A percentile compares a stretch with the other conserved stretches of the same genome.
Evolutionary conservation across 257 asterid species (phyloP).

Genomic region (Cinchona pubescens): DNA sequence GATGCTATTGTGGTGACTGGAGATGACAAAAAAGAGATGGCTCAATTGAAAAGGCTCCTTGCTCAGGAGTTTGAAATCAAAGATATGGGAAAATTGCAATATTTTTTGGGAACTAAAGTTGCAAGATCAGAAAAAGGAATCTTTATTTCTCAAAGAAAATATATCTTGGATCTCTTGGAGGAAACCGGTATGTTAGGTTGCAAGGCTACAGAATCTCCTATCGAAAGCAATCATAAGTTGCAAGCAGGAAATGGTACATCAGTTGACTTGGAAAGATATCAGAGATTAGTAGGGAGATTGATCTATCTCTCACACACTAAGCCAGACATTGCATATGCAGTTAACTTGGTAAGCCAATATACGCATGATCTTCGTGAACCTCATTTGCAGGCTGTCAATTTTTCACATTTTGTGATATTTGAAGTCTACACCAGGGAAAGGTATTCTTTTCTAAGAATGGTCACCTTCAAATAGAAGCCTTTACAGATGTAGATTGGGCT

Average conservation of each 20-base stretch:
- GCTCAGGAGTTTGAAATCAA: background rate
- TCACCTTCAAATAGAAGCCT: background rate
- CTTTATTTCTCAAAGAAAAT: background rate
- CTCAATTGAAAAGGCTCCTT: too few relatives aligned
- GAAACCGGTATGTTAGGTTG: background rate
- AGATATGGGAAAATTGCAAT: background rate
- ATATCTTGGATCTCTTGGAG: background rate
- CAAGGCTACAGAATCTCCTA: too few relatives aligned
- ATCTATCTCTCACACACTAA: background rate
- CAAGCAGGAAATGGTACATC: too few relatives aligned
- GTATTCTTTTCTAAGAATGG: background rate
- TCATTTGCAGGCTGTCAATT: background rate
- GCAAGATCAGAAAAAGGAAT: background rate
- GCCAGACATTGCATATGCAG: background rate
- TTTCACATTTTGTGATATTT: too few relatives aligned
- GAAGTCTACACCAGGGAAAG: background rate
- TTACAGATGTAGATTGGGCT: background rate
- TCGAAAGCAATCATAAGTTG: too few relatives aligned
- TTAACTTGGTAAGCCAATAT: background rate
- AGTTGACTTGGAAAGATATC: background rate
- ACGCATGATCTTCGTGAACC: background rate
- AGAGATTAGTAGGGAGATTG: background rate
- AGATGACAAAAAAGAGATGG: too few relatives aligned
- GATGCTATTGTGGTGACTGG: background rate
- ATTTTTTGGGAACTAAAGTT: background rate